Conservation (phyloP, 1,284 basidiomycete species). For the Boletus sp. region DNA sequence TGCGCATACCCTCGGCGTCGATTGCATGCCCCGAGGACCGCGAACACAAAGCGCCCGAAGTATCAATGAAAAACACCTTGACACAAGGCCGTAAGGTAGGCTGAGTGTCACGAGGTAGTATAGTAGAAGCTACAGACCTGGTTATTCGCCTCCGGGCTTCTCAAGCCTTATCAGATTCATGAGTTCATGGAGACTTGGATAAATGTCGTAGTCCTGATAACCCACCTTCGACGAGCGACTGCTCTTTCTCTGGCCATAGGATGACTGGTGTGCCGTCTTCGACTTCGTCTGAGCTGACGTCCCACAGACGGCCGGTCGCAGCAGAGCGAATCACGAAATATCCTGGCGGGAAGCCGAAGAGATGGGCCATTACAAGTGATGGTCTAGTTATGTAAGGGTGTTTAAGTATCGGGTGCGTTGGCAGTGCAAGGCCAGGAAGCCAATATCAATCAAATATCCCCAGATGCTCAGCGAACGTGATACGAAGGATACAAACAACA, state of each 20-base stretch:
- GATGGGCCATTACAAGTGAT: conserved; percentile 21
- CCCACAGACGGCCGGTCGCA: conserved; percentile 57
- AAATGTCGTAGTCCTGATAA: neutral
- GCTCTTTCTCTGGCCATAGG: conserved; percentile 69
- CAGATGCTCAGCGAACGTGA: too few relatives aligned
- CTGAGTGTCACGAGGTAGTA: neutral
- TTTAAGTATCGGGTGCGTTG: neutral
- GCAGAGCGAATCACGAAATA: conserved; percentile 71
- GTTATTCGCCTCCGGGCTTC: conserved; percentile 65
- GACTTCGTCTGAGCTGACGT: conserved; percentile 51
- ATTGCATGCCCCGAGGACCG: conserved; percentile 75
- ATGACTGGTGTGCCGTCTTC: conserved; percentile 65
- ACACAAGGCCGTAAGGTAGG: neutral
- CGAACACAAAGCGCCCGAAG: conserved; percentile 68
- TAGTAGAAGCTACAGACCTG: conserved; percentile 44
- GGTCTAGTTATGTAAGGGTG: neutral
- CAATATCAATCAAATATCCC: too few relatives aligned
- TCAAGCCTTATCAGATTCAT: conserved; percentile 46
- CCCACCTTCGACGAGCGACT: conserved; percentile 68
- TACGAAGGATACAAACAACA: neutral
- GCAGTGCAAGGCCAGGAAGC: neutral
- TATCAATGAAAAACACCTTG: conserved; percentile 80
- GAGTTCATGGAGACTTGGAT: conserved; percentile 9
- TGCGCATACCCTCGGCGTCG: conserved; percentile 62
- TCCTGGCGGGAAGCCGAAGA: conserved; percentile 65